Base-by-base conservation (phyloP, 345 rosid species). In the Trapa incisa region DNA sequence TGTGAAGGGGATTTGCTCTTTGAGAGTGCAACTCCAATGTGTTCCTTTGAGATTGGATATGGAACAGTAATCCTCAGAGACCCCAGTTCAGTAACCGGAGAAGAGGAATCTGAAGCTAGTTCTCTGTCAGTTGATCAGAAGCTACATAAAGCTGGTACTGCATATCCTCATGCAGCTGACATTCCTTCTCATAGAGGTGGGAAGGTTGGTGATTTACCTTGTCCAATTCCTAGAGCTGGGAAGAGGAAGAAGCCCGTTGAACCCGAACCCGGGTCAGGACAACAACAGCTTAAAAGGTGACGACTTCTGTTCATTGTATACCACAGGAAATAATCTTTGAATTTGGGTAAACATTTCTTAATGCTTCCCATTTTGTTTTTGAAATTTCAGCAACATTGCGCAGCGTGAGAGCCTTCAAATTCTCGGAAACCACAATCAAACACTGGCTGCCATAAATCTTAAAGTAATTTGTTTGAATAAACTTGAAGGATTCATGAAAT, bases 91-190 rank as follows among this genome's bases (percentile, higher is more conserved):
- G 76, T 86, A 79, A 85, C 88, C 79, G 87, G 93, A 71, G 98
- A 95, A 56, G 98, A 95, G 80, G 97, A 94, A 80, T 94, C 99
- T 48, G 97, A 91, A 81, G 92, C 96, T 47, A 94, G 97, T 78
- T 94, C 99, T 14, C 85, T 91, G 43, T 88, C 98, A 1, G 87
- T 88, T 70, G 96, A 93, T 79, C 85, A 80, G 78, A 93, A 82
- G 47, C 81, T 66, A 16, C 77, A 78, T 50, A 77, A 82, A 32
- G 68, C 74, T 68, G 83, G 73, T 61, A 95, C 84, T 67, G 92
- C 85, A 67, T 85, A 90, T 76, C 88, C 97, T 37, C 84, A 73
- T 72, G 71, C 83, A 47, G 61, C 70, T 70, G 54, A 68, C 67
- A 76, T 65, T 74, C 73, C 78, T 83, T 81, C 70, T 71, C 67